These are phyloP conservation scores for Debaryomyces fabryi DNA, from an alignment of 1,139 yeast species.

Conservation along the genomic window DNA sequence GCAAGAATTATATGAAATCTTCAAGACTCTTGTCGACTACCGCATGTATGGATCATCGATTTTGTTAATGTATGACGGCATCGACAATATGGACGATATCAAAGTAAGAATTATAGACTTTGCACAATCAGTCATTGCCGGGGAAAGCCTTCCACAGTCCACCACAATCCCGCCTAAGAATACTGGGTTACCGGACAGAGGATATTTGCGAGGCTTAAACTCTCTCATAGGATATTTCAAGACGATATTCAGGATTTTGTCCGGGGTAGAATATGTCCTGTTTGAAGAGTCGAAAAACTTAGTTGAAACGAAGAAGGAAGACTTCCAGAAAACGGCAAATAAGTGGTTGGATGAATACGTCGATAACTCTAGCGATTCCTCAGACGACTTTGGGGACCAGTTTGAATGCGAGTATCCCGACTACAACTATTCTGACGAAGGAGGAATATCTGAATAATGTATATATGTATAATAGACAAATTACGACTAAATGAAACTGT, in stretches of 20 bases:
- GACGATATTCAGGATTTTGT: conserved; percentile 52
- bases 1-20: conserved; percentile 56
- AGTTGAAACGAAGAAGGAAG: conserved; percentile 29
- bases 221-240: conserved; percentile 67
- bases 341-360: conserved; percentile 54
- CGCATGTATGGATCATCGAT: conserved; percentile 91
- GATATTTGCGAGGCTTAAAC: conserved; percentile 80
- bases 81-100: conserved; percentile 30
- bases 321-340: conserved; percentile 30
- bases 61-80: conserved; percentile 85
- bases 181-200: conserved; percentile 67
- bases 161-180: conserved; percentile 64
- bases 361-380: conserved; percentile 29
- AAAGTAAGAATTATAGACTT: conserved; percentile 85
- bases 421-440: conserved; percentile 23
- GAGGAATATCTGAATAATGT: conserved; percentile 30
- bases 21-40: conserved; percentile 68
- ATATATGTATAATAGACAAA: conserved; percentile 6
- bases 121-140: conserved; percentile 89
- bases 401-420: conserved; percentile 28
- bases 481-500: neutral
- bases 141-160: conserved; percentile 32
- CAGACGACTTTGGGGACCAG: conserved; percentile 24
- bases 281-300: conserved; percentile 24
- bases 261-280: conserved; percentile 25